Evolutionary conservation across 371 early-diverging fungal species (phyloP), one percentile per base, ranked within the genome.

Genomic region (Syncephalastrum monosporum): DNA sequence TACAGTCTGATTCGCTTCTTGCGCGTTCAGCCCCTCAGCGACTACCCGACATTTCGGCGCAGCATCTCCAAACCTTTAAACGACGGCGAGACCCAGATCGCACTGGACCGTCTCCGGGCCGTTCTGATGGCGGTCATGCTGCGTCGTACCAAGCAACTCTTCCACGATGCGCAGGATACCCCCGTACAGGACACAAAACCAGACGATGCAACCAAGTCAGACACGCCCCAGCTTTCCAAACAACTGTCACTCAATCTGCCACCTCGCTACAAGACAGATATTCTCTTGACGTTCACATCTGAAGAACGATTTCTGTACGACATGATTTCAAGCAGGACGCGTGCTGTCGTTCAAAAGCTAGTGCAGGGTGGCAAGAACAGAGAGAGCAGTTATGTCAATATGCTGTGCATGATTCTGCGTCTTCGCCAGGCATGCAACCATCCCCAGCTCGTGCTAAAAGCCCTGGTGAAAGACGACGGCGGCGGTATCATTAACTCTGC

Each of bases 1-100:
- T 94, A 81, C 71, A 88, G 92, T 19, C 71, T 93, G 5, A 61
- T 97, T 2, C 82, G 86, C 27, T 97, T 96, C 61, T 77, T 97
- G 15, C 81, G 79, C 23, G 80, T 88, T 21, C 72, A 81, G 42
- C 91, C 91, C 1, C 75, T 86, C 42, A 69, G 70, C 47, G 76
- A 84, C 49, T 77, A 72, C 63, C 29, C 58, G 4, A 63, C 69
- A 12, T 88, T 89, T 72, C 72, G 72, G 41, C 72, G 77, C 46
- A 80, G 79, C 38, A 83, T 90, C 42, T 77, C 82, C 3, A 46
- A 63, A 8, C 82, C 82, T 6, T 76, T 82, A 49, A 75, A 76
- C 27, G 55, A n/a, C 3, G 70, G 76, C 16, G 59, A 71, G 13
- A 47, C 59, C 2, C 19, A 56, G 16, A 33, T 63, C 5, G 82